Conservation (phyloP, 2,329 filamentous ascomycete species). For the Diplodia sapinea region DNA sequence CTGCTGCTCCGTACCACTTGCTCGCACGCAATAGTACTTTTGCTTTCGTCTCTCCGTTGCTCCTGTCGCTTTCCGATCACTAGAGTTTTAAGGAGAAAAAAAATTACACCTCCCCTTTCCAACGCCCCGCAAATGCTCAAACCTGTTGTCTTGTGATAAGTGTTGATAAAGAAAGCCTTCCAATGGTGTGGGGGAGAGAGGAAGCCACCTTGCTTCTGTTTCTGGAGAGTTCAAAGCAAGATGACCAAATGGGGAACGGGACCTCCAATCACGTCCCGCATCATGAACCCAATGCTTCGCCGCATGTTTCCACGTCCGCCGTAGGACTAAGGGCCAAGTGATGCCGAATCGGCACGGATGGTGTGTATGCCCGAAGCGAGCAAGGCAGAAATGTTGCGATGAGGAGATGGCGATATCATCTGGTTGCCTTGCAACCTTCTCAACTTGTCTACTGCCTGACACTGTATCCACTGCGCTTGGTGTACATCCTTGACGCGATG, state of each 20-base stretch:
- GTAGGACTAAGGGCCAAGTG: background rate
- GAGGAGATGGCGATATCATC: background rate
- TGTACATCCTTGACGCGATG: slow-evolving; percentile 97
- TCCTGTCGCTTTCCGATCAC: background rate
- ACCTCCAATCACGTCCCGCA: background rate
- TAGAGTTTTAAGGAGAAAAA: background rate
- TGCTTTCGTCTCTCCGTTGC: background rate
- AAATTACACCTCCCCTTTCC: slow-evolving; percentile 7
- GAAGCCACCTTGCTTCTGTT: background rate
- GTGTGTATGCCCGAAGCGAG: background rate
- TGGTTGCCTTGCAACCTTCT: background rate
- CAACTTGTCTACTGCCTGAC: slow-evolving; percentile 47
- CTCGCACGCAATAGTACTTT: background rate
- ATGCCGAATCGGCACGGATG: background rate
- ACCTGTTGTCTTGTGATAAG: background rate
- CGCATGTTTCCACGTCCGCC: background rate
- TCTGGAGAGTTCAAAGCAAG: background rate
- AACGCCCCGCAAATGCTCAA: slow-evolving; percentile 31
- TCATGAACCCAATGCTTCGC: background rate
- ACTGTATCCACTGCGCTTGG: slow-evolving; percentile 76
- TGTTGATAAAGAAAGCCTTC: background rate
- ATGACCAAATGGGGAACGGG: background rate
- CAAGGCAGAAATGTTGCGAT: background rate
- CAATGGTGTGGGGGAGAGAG: background rate
- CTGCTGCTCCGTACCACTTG: background rate